A percentile compares a stretch with the other conserved stretches of the same genome.
Conservation (phyloP, 805 yeast species). For the Metschnikowia sp. region DNA sequence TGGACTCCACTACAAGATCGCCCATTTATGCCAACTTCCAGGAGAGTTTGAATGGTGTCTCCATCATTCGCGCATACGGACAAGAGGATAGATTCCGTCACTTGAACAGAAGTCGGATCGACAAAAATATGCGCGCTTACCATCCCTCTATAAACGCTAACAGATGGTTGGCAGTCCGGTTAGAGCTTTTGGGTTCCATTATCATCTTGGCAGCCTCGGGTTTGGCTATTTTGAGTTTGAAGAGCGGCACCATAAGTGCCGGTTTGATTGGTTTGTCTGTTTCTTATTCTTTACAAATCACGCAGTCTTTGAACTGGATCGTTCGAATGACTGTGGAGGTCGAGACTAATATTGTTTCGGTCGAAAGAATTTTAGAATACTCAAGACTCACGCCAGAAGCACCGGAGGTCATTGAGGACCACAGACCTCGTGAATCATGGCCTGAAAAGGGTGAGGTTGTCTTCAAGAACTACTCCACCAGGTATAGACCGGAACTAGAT, state of each 20-base stretch:
- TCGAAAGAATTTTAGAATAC: slow-evolving; percentile 91
- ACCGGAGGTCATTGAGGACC: slow-evolving; percentile 57
- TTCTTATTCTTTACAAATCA: slow-evolving; percentile 87
- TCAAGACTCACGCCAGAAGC: slow-evolving; percentile 83
- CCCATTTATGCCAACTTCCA: slow-evolving; percentile 85
- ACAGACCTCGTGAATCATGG: slow-evolving; percentile 54
- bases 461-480: slow-evolving; percentile 38
- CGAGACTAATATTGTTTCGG: slow-evolving; percentile 94
- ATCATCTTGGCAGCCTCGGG: slow-evolving; percentile 86
- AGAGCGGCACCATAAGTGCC: slow-evolving; percentile 68
- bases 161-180: slow-evolving; percentile 95
- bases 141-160: slow-evolving; percentile 92
- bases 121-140: slow-evolving; percentile 84
- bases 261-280: slow-evolving; percentile 94
- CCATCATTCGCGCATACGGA: slow-evolving; percentile 70
- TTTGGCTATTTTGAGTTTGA: slow-evolving; percentile 67
- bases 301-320: slow-evolving; percentile 94
- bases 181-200: slow-evolving; percentile 86
- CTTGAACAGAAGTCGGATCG: slow-evolving; percentile 69
- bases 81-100: slow-evolving; percentile 61
- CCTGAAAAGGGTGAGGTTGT: slow-evolving; percentile 37
- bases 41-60: slow-evolving; percentile 72
- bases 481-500: slow-evolving; percentile 44
- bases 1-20: slow-evolving; percentile 75
- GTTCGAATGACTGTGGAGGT: slow-evolving; percentile 99